These are phyloP conservation scores for Xylaria sp. DNA, from an alignment of 2,329 filamentous ascomycete species.

Conservation along the genomic window DNA sequence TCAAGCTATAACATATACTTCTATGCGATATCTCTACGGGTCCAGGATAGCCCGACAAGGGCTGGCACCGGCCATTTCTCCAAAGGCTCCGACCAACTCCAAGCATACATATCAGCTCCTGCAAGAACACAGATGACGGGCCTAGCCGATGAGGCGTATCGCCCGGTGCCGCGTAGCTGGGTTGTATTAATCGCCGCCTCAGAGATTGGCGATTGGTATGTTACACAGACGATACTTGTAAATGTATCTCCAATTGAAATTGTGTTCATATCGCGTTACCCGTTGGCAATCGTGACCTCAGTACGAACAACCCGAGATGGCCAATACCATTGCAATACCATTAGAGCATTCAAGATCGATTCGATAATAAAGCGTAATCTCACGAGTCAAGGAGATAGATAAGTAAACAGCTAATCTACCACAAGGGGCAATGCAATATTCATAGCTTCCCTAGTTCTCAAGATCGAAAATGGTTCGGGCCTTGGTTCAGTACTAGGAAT, in stretches of 20 bases:
- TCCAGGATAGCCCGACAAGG: conserved; percentile 11
- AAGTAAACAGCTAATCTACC: not conserved
- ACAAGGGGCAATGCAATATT: not conserved
- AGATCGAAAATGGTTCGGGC: conserved; percentile 9
- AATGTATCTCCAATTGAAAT: not conserved
- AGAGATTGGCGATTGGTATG: not conserved
- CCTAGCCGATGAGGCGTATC: conserved; percentile 31
- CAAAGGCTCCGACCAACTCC: conserved; percentile 11
- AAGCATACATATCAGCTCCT: conserved; percentile 21
- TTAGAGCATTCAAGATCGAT: not conserved
- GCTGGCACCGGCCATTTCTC: conserved; percentile 12
- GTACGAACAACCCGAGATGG: not conserved
- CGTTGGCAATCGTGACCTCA: not conserved
- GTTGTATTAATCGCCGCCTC: not conserved
- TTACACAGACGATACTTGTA: not conserved
- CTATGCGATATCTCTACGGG: conserved; percentile 3
- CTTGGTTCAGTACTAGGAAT: conserved; percentile 3
- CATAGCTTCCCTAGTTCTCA: not conserved
- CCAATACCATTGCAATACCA: not conserved
- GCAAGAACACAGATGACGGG: conserved; percentile 28
- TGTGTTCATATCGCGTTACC: not conserved
- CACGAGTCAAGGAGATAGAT: not conserved
- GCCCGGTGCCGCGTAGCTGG: conserved; percentile 32
- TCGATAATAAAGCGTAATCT: not conserved
- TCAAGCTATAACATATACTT: not conserved